These are phyloP conservation scores for Dysphania ambrosioides DNA, from an alignment of 148 eudicot genomes.

Conservation along the genomic window DNA sequence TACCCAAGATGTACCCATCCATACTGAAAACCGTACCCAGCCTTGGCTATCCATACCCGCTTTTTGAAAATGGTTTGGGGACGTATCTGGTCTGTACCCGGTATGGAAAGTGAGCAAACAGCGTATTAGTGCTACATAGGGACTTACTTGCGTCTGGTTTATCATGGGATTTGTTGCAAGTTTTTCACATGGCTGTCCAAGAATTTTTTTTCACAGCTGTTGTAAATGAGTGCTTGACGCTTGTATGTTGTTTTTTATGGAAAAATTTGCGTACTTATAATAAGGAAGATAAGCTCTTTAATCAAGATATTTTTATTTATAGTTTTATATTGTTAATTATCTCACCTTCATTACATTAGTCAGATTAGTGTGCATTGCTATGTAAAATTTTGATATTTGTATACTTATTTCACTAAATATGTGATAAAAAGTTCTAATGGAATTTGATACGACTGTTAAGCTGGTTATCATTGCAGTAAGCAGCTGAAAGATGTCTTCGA, in stretches of 20 bases:
- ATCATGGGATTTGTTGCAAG: background rate
- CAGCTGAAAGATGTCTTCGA: slow-evolving; percentile 70
- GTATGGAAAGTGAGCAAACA: no score
- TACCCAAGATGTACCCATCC: no score
- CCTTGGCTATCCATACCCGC: no score
- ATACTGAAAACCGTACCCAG: no score
- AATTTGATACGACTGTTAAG: background rate
- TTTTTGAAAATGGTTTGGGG: no score
- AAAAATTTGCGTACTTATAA: background rate
- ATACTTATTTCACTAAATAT: background rate
- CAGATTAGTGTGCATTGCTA: background rate
- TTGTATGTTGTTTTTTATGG: background rate
- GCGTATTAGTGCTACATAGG: no score
- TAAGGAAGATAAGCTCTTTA: background rate
- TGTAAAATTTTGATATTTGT: background rate
- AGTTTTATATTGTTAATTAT: no score
- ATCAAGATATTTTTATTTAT: no score
- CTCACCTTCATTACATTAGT: no score
- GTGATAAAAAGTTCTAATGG: background rate
- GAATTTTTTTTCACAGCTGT: background rate
- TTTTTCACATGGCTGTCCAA: no score
- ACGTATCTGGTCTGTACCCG: no score
- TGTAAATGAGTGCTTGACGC: background rate
- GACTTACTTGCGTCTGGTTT: no score
- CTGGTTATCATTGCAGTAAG: slow-evolving; percentile 48